Evolutionary conservation across 176 grass and related monocot species (phyloP).

Genomic region (Ananas comosus): DNA sequence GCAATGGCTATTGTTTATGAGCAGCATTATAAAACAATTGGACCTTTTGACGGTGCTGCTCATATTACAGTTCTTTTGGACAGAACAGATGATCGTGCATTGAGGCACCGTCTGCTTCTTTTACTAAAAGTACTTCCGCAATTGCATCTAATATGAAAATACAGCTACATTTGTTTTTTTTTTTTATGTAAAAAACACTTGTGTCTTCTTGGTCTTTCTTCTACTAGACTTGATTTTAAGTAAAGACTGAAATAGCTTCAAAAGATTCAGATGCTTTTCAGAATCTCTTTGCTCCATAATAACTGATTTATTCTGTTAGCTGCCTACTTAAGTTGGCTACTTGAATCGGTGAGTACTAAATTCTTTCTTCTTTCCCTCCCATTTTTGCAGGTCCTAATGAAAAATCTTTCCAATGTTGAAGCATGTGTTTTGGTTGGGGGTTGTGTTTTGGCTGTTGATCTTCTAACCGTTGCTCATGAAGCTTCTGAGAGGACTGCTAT

Average conservation of each 20-base stretch:
- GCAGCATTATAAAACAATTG: conserved; percentile 83
- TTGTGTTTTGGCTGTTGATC: conserved; percentile 87
- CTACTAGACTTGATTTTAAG: no score
- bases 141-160: neutral
- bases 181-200: no score
- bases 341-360: neutral
- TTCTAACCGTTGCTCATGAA: conserved; percentile 77
- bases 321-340: no score
- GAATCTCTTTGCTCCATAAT: no score
- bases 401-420: conserved; percentile 95
- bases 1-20: conserved; percentile 99
- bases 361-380: conserved; percentile 15
- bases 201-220: no score
- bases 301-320: no score
- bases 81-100: conserved; percentile 86
- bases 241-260: no score
- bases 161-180: neutral
- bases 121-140: conserved; percentile 54
- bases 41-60: conserved; percentile 88
- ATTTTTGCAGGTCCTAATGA: conserved; percentile 71
- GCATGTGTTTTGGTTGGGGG: conserved; percentile 90
- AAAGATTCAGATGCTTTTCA: no score
- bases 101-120: conserved; percentile 75
- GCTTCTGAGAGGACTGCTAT: conserved; percentile 88
- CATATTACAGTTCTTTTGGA: conserved; percentile 96